Conservation (phyloP, 306 rosid species). For the Prunus padus region DNA sequence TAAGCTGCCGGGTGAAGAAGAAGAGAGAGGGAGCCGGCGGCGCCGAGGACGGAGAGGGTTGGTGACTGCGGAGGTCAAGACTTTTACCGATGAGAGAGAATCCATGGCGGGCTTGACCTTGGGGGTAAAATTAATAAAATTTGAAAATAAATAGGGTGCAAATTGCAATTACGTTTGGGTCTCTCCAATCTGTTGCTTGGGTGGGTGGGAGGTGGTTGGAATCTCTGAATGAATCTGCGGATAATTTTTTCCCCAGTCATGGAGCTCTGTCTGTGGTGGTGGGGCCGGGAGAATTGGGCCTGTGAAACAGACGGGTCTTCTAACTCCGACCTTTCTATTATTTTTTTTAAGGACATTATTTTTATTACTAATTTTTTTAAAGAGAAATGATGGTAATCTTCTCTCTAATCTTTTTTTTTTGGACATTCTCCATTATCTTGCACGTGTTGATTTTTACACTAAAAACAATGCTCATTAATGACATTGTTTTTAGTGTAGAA, state of each 20-base stretch:
- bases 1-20: conserved; percentile 18
- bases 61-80: conserved; percentile 57
- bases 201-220: conserved; percentile 5
- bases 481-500: no score
- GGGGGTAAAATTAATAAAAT: not conserved
- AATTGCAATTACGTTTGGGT: not conserved
- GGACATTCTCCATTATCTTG: no score
- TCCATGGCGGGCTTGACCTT: conserved; percentile 47
- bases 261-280: not conserved
- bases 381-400: no score
- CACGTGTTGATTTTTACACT: no score
- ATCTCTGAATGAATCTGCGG: not conserved
- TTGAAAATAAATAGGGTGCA: not conserved
- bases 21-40: conserved; percentile 25
- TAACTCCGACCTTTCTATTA: not conserved
- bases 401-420: no score
- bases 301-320: not conserved
- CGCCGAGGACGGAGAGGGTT: conserved; percentile 38
- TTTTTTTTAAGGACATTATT: not conserved
- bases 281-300: conserved; percentile 12
- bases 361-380: no score
- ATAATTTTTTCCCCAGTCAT: not conserved
- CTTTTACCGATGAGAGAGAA: conserved; percentile 61
- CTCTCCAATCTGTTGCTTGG: not conserved
- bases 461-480: no score